Evolutionary conservation across 2,329 filamentous ascomycete species (phyloP), one percentile per base, ranked within the genome.

Genomic region (Aspergillus fijiensis): DNA sequence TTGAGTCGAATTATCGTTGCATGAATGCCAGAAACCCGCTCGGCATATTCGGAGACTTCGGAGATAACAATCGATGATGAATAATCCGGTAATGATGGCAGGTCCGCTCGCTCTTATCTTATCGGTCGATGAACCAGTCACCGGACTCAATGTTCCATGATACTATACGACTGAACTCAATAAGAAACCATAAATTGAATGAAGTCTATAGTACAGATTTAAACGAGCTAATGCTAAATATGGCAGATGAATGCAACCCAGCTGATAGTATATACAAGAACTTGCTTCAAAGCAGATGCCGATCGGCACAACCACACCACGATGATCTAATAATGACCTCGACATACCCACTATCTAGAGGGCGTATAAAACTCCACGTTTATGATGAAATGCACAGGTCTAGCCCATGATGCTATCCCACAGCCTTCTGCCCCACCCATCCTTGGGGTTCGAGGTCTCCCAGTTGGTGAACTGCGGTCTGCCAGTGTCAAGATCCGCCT

Each of bases 401-500:
- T 48, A 55, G 6, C 53, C 53, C 45, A 55, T 55, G 27, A 55
- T 55, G 27, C 53, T 55, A 14, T 55, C 53, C 53, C 53, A 55
- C n/a, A 55, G 47, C 16, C 53, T 58, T 58, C 65, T 65, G 21
- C 63, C 67, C 63, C 64, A 69, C 29, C 67, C 58, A 0, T 67
- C 69, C 52, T 61, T 63, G 21, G 65, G 66, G 5, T 65, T 66
- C 35, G 69, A 63, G 10, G 72, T 71, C 61, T 71, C 72, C 71
- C 72, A 77, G 2, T 63, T 68, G 31, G 50, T 60, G 33, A 25
- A 69, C 69, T 52, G 67, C 57, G 60, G 69, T 59, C 73, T 70
- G 1, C 77, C 78, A 0, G 76, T 76, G 58, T 73, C 70, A 55
- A 81, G 64, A 73, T 81, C 79, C 4, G 76, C 78, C 55, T 79